Evolutionary conservation across 345 rosid species (phyloP), one percentile per base, ranked within the genome.

Genomic region (Citrus inodora): DNA sequence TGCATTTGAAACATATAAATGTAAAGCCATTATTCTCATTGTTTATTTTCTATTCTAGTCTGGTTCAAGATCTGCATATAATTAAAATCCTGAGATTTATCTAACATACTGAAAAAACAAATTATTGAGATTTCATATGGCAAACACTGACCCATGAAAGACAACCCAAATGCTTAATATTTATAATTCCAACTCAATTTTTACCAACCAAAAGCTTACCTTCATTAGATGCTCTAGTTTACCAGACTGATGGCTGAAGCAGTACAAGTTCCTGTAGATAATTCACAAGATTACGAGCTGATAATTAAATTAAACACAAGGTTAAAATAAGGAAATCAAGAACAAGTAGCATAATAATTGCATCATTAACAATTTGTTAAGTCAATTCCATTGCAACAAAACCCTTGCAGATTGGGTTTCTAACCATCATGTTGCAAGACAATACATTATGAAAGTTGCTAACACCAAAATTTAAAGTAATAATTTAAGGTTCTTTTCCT

Each of bases 171-270:
- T 27, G 28, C 69, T 32, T 46, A 64, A 64, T 38, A 64, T 62
- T 28, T 19, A 64, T 51, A 37, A 51, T 22, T n/a, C 24, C 27
- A 46, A 21, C 66, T 35, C 6, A 75, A 8, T 37, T 27, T 22
- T 27, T 22, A 40, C 56, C 53, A 79, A 59, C 13, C 11, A 13
- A 58, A 77, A 35, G 30, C 84, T 84, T 82, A 96, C 99, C 92
- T 86, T 91, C 98, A 96, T 92, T 73, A 94, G 90, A 89, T 96
- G 99, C 89, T 96, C 98, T 27, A 96, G 87, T 85, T 90, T 89
- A 84, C 95, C 94, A n/a, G 98, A 87, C 70, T 92, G 98, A 84
- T 91, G 73, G 87, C 97, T 94, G 92, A 96, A 96, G 88, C 98
- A 94, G 87, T 96, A 94, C 84, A 94, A 63, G 82, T 89, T 88